Evolutionary conservation across 495 filamentous ascomycete genomes (phyloP).

Genomic region (Penicillium angulare): DNA sequence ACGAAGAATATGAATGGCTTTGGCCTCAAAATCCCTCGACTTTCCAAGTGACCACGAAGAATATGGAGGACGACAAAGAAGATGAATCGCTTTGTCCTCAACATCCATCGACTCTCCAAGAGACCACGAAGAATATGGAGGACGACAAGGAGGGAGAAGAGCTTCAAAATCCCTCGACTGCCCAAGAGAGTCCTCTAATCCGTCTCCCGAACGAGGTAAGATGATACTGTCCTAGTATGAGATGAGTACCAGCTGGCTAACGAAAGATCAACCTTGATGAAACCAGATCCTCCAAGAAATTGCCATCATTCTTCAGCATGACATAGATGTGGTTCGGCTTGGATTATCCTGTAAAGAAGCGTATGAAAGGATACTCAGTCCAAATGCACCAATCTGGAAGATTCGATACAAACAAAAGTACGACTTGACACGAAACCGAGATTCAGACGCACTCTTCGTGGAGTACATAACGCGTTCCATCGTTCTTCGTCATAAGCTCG

Average conservation of each 20-base stretch:
- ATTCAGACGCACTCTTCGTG: constrained; percentile 21
- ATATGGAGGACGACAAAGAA: too few relatives aligned
- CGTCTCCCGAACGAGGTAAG: constrained; percentile 29
- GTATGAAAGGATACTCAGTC: constrained; percentile 13
- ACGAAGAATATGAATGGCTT: too few relatives aligned
- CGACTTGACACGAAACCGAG: constrained; percentile 24
- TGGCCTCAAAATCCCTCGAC: too few relatives aligned
- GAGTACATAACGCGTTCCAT: constrained; percentile 35
- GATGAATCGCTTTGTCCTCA: too few relatives aligned
- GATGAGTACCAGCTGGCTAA: not conserved
- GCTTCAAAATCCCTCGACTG: too few relatives aligned
- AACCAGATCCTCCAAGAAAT: constrained; percentile 45
- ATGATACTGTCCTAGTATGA: not conserved
- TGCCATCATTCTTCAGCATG: constrained; percentile 28
- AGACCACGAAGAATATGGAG: too few relatives aligned
- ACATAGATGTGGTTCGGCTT: constrained; percentile 33
- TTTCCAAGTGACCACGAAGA: too few relatives aligned
- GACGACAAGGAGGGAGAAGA: not conserved
- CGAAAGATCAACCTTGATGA: too few relatives aligned
- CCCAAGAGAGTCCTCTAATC: constrained; percentile 12
- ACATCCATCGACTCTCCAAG: too few relatives aligned
- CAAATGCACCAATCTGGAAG: constrained; percentile 33
- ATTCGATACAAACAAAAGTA: constrained; percentile 32
- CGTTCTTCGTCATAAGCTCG: constrained; percentile 20
- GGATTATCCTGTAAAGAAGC: constrained; percentile 25